Base-by-base conservation (phyloP, 2,329 filamentous ascomycete genomes). In the Sporothrix mexicana region DNA sequence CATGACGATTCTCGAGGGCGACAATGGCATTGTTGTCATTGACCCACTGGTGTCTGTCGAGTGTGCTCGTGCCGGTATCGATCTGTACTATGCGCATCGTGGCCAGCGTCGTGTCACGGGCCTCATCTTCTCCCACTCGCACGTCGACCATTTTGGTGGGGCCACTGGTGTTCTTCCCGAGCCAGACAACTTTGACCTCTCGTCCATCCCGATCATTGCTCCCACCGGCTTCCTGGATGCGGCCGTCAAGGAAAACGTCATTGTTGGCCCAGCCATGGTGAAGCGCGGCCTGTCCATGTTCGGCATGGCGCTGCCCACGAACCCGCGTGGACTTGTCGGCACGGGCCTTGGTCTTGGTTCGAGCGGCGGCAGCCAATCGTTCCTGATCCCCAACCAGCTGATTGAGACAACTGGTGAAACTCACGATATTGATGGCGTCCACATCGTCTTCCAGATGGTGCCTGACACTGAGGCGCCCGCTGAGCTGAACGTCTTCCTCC, bases 391-490 rank as follows among this genome's bases (percentile, higher is more conserved):
- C n/a, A 70, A 70, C 55, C 20, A 15, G 43, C 69, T 70, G 36
- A 25, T 70, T n/a, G 55, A 23, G 1, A 25, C 23, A 4, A 70
- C 57, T 55, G 70, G 70, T 36, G 70, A 72, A 10, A 62, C 55
- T 30, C 61, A 67, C 51, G 30, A 49, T 13, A 7, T 72, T 10
- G 70, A 72, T 51, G 70, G 70, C 23, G 70, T 72, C 36, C 41
- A 20, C 23, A 68, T 72, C 17, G 43, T 66, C 3, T 72, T 72
- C 41, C 70, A 72, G 62, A 72, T 72, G 70, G 70, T 72, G 3
- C 70, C 70, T 10, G 70, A 72, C 51, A 72, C 70, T 4, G 70
- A 72, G 70, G 70, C 70, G 8, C 70, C 70, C 15, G 70, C 70
- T 43, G 70, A 72, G 70, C 49, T 72, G 51, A 72, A 72, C 51